These are phyloP conservation scores for Nigrograna mackinnonii DNA, from an alignment of 2,329 filamentous ascomycete genomes.

Conservation along the genomic window DNA sequence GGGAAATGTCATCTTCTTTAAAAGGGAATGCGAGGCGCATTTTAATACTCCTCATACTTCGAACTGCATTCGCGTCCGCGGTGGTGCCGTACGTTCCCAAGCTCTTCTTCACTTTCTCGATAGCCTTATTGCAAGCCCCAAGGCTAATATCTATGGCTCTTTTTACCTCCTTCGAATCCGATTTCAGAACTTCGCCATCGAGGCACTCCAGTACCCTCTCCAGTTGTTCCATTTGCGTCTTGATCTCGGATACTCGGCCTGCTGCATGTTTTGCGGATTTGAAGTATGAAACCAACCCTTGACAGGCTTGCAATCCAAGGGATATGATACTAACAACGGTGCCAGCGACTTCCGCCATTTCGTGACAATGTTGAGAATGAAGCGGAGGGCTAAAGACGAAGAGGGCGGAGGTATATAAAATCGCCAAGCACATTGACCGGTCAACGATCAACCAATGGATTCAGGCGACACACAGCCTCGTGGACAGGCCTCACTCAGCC, in stretches of 20 bases:
- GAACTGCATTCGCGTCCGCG: too few species aligned
- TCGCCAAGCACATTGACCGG: too few species aligned
- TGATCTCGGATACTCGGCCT: background rate
- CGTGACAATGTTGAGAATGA: too few species aligned
- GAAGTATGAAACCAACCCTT: background rate
- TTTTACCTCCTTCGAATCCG: background rate
- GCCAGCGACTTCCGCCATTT: background rate
- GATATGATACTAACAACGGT: conserved; percentile 1
- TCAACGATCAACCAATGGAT: too few species aligned
- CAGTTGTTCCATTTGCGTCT: background rate
- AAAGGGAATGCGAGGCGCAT: conserved; percentile 2
- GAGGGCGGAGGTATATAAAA: too few species aligned
- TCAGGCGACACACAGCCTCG: too few species aligned
- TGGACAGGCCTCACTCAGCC: too few species aligned
- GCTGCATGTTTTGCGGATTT: background rate
- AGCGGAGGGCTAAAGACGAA: too few species aligned
- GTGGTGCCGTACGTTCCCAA: too few species aligned
- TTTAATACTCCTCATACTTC: too few species aligned
- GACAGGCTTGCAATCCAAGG: background rate
- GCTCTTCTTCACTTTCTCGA: background rate
- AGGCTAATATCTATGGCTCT: background rate
- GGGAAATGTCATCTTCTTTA: background rate
- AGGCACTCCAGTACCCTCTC: background rate
- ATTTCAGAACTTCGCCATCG: background rate
- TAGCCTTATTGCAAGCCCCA: background rate